Conservation (phyloP, 2,329 filamentous ascomycete genomes). For the Zasmidium citrigriseum region DNA sequence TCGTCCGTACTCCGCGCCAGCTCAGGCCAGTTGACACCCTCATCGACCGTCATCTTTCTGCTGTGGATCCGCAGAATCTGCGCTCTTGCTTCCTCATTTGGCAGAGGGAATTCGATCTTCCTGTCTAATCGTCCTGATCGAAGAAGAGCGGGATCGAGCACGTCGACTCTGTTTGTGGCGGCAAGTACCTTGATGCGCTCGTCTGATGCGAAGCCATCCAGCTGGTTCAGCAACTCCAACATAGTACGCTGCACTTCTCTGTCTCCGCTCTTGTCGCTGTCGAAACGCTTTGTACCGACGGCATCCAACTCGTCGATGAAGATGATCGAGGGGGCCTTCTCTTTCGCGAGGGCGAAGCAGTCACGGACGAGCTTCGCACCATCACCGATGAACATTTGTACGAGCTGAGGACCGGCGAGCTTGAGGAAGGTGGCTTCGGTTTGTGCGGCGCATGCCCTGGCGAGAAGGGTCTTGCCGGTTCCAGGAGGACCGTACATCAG, state of each 20-base stretch:
- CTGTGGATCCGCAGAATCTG: constrained; percentile 98
- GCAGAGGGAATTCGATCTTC: constrained; percentile 98
- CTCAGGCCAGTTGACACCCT: constrained; percentile 92
- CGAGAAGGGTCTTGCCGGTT: constrained; percentile 88
- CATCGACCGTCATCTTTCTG: constrained; percentile 95
- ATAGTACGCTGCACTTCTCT: constrained; percentile 98
- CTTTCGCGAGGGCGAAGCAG: constrained; percentile 95
- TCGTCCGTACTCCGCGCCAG: constrained; percentile 95
- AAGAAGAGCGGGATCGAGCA: constrained; percentile 90
- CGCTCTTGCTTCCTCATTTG: constrained; percentile 94
- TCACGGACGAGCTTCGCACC: constrained; percentile 97
- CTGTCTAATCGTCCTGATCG: constrained; percentile 95
- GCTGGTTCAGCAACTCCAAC: constrained; percentile 97
- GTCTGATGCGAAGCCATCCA: constrained; percentile 95
- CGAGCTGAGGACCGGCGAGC: constrained; percentile 92
- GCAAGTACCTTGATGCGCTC: constrained; percentile 97
- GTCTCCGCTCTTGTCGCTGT: constrained; percentile 96
- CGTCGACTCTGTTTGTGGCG: constrained; percentile 97
- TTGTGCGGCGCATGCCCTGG: constrained; percentile 93
- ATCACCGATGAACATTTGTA: constrained; percentile 99
- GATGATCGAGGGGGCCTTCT: constrained; percentile 98
- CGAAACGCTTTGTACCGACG: constrained; percentile 98
- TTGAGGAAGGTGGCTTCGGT: constrained; percentile 99
- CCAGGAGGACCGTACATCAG: constrained; percentile 96
- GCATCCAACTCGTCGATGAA: constrained; percentile 99